Evolutionary conservation across 305 asterid species (phyloP).

Genomic region (Plantago lanceolata): DNA sequence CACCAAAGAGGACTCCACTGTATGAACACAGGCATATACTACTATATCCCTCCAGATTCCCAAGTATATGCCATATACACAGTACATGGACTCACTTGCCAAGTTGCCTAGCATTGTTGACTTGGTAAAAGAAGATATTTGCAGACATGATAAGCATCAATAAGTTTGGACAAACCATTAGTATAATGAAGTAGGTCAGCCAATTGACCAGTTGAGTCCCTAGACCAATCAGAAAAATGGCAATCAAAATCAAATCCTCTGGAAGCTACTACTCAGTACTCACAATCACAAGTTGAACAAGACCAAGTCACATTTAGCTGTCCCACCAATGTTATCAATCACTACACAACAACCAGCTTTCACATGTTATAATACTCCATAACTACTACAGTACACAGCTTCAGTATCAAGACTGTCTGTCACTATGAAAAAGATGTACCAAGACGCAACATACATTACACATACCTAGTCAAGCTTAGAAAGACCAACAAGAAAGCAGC

Average conservation of each 20-base stretch:
- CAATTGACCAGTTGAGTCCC: background rate
- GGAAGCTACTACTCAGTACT: background rate
- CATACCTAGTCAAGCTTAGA: no score
- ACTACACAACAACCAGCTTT: background rate
- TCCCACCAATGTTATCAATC: background rate
- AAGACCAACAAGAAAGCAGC: no score
- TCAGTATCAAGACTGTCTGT: background rate
- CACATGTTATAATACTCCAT: constrained; percentile 3
- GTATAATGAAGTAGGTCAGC: no score
- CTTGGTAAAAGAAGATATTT: no score
- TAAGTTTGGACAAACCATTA: background rate
- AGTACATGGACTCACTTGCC: no score
- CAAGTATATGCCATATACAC: no score
- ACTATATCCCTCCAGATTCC: no score
- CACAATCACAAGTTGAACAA: background rate
- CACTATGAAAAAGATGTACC: background rate
- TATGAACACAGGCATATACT: no score
- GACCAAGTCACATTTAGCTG: constrained; percentile 2
- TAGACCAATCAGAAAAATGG: background rate
- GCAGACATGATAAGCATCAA: no score
- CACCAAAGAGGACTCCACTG: no score
- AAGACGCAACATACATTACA: background rate
- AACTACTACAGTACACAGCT: no score
- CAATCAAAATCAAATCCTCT: background rate
- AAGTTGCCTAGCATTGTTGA: no score